Percentiles rank a stretch among this genome's conserved stretches.
These are phyloP conservation scores for Suillus americanus DNA, from an alignment of 768 basidiomycete genomes.

Conservation along the genomic window DNA sequence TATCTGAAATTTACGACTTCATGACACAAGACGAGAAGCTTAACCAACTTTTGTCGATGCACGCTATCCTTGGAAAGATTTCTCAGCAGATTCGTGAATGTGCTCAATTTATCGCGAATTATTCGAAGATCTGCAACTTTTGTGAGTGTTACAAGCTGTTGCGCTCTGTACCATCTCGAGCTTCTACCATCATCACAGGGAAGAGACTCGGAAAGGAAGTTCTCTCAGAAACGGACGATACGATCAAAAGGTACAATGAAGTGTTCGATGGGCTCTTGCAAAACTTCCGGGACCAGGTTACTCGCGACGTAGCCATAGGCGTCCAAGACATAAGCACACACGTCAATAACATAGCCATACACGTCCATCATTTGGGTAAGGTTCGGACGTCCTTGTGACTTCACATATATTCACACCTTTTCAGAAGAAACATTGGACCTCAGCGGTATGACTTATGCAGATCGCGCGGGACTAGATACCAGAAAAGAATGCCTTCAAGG, in stretches of 20 bases:
- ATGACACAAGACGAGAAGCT: background rate
- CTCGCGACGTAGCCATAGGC: background rate
- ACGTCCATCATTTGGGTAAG: background rate
- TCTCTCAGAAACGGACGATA: background rate
- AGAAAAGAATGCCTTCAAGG: no score
- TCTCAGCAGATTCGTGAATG: no score
- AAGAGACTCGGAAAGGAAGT: background rate
- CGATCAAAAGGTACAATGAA: background rate
- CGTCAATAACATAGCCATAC: background rate
- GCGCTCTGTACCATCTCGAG: no score
- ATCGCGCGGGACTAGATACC: no score
- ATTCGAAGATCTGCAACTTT: no score
- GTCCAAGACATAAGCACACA: no score
- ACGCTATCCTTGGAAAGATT: no score
- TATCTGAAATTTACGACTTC: constrained; percentile 4
- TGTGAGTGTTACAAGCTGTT: no score
- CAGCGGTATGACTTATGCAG: constrained; percentile 7
- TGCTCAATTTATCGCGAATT: no score
- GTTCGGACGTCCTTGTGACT: background rate
- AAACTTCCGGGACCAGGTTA: no score
- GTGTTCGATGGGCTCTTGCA: no score
- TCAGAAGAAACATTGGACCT: background rate
- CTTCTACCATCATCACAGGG: background rate
- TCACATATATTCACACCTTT: background rate
- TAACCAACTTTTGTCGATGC: background rate